A percentile compares a stretch with the other conserved stretches of the same genome.
Conservation (phyloP, 768 basidiomycete genomes). For the Panaeolus cyanescens region DNA sequence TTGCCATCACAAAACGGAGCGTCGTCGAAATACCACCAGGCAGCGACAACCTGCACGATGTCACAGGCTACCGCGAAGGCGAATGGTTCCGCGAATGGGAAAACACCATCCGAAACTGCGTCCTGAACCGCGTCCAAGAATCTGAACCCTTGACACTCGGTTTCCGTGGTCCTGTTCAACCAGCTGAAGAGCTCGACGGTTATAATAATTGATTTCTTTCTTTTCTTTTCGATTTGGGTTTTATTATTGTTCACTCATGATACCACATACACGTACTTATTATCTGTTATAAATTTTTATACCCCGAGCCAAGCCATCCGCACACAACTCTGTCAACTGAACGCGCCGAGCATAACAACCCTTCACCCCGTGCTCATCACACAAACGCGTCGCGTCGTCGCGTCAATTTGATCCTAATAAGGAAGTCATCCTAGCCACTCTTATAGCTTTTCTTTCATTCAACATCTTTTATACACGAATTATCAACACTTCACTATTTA, state of each 20-base stretch:
- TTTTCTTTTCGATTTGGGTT: background rate
- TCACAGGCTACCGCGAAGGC: slow-evolving; percentile 61
- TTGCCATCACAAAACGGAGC: background rate
- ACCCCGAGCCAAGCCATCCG: too few relatives aligned
- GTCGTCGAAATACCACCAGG: slow-evolving; percentile 28
- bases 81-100: slow-evolving; percentile 82
- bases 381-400: too few relatives aligned
- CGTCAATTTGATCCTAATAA: too few relatives aligned
- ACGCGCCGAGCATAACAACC: too few relatives aligned
- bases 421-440: too few relatives aligned
- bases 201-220: background rate
- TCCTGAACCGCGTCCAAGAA: slow-evolving; percentile 42
- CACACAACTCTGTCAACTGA: too few relatives aligned
- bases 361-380: too few relatives aligned
- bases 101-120: slow-evolving; percentile 58
- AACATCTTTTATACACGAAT: background rate
- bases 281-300: too few relatives aligned
- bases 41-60: slow-evolving; percentile 27
- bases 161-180: slow-evolving; percentile 3
- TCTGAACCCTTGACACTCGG: slow-evolving; percentile 24
- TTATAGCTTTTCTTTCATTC: background rate
- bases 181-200: slow-evolving; percentile 6
- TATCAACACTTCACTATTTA: slow-evolving; percentile 14
- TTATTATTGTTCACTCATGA: background rate
- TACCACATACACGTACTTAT: background rate